These are phyloP conservation scores for Candolleomyces efflorescens DNA, from an alignment of 768 basidiomycete species.

Conservation along the genomic window DNA sequence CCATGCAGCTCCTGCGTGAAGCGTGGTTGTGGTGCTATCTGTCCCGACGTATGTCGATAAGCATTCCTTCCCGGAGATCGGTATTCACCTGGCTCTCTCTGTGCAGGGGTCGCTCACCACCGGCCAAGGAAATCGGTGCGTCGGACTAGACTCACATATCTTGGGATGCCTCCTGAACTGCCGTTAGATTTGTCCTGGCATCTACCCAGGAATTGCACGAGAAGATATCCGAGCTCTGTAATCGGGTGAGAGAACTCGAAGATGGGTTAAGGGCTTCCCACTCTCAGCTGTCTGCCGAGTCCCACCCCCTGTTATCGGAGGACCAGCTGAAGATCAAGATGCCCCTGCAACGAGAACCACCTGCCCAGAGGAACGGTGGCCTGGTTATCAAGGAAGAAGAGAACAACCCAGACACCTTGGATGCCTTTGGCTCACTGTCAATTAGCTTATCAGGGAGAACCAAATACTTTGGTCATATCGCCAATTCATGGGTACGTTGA, in stretches of 20 bases:
- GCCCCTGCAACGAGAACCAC: constrained; percentile 66
- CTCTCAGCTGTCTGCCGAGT: constrained; percentile 49
- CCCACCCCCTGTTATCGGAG: constrained; percentile 65
- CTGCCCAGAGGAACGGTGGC: constrained; percentile 34
- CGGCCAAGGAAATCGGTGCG: constrained; percentile 75
- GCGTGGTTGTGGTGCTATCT: constrained; percentile 76
- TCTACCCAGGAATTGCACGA: constrained; percentile 80
- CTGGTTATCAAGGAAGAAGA: constrained; percentile 57
- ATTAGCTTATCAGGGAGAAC: constrained; percentile 69
- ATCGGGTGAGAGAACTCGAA: constrained; percentile 73
- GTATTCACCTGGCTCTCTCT: neutral
- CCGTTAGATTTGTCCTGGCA: constrained; percentile 65
- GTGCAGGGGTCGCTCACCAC: constrained; percentile 69
- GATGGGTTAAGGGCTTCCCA: constrained; percentile 64
- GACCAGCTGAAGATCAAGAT: constrained; percentile 75
- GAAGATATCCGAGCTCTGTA: constrained; percentile 71
- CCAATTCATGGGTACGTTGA: constrained; percentile 67
- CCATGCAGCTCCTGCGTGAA: constrained; percentile 82
- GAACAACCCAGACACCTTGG: constrained; percentile 61
- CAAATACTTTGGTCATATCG: constrained; percentile 73
- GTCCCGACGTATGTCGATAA: constrained; percentile 59
- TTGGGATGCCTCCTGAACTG: neutral
- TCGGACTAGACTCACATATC: neutral
- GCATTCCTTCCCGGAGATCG: neutral
- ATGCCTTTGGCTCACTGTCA: constrained; percentile 77